Conservation (phyloP, 305 asterid genomes). For the Fraxinus floribunda region DNA sequence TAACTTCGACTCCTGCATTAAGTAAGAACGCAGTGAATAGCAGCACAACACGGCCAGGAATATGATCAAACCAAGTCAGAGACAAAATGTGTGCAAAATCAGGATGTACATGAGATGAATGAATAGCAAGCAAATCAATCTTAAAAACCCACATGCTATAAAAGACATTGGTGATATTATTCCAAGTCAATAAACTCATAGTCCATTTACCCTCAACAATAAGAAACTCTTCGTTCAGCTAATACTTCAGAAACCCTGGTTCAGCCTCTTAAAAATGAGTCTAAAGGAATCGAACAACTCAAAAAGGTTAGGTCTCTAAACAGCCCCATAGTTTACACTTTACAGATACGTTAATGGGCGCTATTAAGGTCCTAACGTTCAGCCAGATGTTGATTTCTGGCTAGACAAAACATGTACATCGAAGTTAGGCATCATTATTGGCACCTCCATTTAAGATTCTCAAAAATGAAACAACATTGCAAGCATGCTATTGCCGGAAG, state of each 20-base stretch:
- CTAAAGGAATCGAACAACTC: background rate
- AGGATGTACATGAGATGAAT: background rate
- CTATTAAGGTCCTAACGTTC: background rate
- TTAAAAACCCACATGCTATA: background rate
- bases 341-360: background rate
- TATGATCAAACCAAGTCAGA: background rate
- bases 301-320: background rate
- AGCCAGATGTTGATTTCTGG: background rate
- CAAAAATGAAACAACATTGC: background rate
- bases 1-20: slow-evolving; percentile 84
- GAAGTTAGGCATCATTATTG: background rate
- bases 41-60: background rate
- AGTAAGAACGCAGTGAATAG: background rate
- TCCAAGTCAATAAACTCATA: background rate
- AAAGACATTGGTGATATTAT: background rate
- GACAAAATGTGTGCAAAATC: background rate
- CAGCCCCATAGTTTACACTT: background rate
- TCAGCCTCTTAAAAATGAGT: background rate
- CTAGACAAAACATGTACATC: background rate
- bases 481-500: background rate
- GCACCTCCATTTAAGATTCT: background rate
- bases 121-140: background rate
- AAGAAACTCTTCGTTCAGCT: background rate
- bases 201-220: background rate
- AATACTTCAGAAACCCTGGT: background rate